Base-by-base conservation (phyloP, 208 protist species). In the Leishmania tropica region DNA sequence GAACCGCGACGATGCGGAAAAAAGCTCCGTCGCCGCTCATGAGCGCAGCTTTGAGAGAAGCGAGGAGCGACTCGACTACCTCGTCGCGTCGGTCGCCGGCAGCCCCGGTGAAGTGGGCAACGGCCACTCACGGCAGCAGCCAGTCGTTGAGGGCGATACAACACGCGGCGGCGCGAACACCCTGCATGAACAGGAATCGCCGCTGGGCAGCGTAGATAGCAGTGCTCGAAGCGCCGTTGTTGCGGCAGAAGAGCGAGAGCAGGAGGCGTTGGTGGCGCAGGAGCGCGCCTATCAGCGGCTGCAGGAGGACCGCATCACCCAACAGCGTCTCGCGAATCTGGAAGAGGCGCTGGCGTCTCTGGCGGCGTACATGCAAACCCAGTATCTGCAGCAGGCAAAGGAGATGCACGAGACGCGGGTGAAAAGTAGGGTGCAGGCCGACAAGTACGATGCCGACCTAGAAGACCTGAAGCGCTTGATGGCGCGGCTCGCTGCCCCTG, bases 301-400 rank as follows among this genome's bases (percentile, higher is more conserved):
- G 58, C 81, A 79, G 70, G 68, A 85, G 21, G 76, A 83, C 5
- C 80, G 77, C 42, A 80, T 79, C 47, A n/a, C 51, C 17, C 78
- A 89, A 37, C 79, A 83, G 81, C 91, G 94, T 51, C 64, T 97
- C 40, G 79, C 75, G 4, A 88, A 89, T n/a, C 78, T 94, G 24
- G 94, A 97, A 62, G 77, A 87, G n/a, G 87, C 85, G 11, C 81
- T 91, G 8, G 83, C 87, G n/a, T 83, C 83, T 51, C 70, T 96
- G 24, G 84, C 83, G 24, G 71, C 80, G 62, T 84, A 91, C 62
- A 83, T 94, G 64, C 87, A 90, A 37, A 40, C 74, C 21, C 74
- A 88, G 54, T 70, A 91, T 28, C 64, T 76, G 4, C 84, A 79
- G 28, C 90, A 82, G 45, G 67, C 77, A 19, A 75, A 79, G 21